phyloP scores from a whole-genome alignment of 1,139 yeast species.

The Entelexis sorbosivorans region DNA sequence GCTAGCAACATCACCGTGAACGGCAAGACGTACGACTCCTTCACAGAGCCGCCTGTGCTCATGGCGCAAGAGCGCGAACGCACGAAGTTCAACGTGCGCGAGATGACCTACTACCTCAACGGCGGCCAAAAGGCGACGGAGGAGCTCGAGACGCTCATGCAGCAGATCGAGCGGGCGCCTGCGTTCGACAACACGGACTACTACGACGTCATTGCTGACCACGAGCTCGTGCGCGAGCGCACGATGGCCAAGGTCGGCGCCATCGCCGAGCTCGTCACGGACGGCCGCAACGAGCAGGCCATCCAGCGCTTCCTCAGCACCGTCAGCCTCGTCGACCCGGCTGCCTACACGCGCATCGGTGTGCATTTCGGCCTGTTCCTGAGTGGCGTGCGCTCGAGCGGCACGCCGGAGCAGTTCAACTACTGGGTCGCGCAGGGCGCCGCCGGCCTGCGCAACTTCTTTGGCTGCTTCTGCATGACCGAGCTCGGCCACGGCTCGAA shows the following conservation, averaged over 20 bases:
- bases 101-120: slow-evolving; percentile 45
- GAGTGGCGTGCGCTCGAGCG: slow-evolving; percentile 57
- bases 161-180: slow-evolving; percentile 46
- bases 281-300: slow-evolving; percentile 36
- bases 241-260: slow-evolving; percentile 44
- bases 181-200: slow-evolving; percentile 40
- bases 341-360: slow-evolving; percentile 52
- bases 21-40: slow-evolving; percentile 29
- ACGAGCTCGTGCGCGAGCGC: slow-evolving; percentile 39
- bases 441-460: slow-evolving; percentile 47
- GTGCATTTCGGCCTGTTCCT: slow-evolving; percentile 61
- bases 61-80: slow-evolving; percentile 41
- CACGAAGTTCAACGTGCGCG: slow-evolving; percentile 40
- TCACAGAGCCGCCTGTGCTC: slow-evolving; percentile 32
- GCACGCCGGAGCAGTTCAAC: slow-evolving; percentile 45
- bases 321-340: slow-evolving; percentile 42
- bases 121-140: slow-evolving; percentile 42
- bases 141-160: slow-evolving; percentile 39
- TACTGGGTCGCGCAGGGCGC: slow-evolving; percentile 74
- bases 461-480: slow-evolving; percentile 89
- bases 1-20: slow-evolving; percentile 27
- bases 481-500: slow-evolving; percentile 89
- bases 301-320: slow-evolving; percentile 33
- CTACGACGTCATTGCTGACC: slow-evolving; percentile 42
- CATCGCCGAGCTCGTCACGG: slow-evolving; percentile 38